Conservation (phyloP, 352 stramenopile genomes). For the Phytophthora foliorum region DNA sequence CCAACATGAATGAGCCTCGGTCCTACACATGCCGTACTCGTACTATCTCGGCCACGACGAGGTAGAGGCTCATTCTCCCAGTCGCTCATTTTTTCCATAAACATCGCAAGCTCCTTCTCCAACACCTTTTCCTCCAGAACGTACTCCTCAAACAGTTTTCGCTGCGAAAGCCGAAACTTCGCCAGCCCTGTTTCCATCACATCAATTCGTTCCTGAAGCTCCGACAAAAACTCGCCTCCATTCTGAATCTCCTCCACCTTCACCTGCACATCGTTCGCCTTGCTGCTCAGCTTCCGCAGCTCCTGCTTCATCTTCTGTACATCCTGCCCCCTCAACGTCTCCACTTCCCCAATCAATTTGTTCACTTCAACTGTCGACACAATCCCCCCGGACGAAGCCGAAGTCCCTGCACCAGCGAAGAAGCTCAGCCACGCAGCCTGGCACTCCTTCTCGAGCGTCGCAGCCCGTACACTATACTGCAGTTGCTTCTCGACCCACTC, state of each 20-base stretch:
- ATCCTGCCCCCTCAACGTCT: constrained; percentile 37
- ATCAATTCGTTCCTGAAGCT: constrained; percentile 68
- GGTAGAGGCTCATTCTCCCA: constrained; percentile 41
- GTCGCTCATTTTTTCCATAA: constrained; percentile 51
- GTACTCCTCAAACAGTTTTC: constrained; percentile 54
- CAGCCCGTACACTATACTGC: constrained; percentile 50
- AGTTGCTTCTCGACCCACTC: constrained; percentile 78
- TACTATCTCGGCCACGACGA: constrained; percentile 15
- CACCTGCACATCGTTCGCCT: constrained; percentile 37
- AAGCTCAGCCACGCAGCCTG: constrained; percentile 57
- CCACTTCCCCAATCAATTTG: constrained; percentile 55
- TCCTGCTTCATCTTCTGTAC: constrained; percentile 45
- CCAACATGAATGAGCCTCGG: constrained; percentile 5
- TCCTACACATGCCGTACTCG: constrained; percentile 12
- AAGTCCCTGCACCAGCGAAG: constrained; percentile 44
- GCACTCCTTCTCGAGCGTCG: constrained; percentile 68
- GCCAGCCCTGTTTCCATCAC: constrained; percentile 54
- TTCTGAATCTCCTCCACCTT: constrained; percentile 66
- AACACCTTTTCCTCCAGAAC: constrained; percentile 68
- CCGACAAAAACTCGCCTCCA: constrained; percentile 48
- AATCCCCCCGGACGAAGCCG: constrained; percentile 11
- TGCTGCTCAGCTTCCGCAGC: constrained; percentile 41
- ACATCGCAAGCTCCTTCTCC: constrained; percentile 56
- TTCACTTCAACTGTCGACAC: constrained; percentile 45
- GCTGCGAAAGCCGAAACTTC: constrained; percentile 47